Evolutionary conservation across 768 basidiomycete species (phyloP).

Genomic region (Lactarius vividus): DNA sequence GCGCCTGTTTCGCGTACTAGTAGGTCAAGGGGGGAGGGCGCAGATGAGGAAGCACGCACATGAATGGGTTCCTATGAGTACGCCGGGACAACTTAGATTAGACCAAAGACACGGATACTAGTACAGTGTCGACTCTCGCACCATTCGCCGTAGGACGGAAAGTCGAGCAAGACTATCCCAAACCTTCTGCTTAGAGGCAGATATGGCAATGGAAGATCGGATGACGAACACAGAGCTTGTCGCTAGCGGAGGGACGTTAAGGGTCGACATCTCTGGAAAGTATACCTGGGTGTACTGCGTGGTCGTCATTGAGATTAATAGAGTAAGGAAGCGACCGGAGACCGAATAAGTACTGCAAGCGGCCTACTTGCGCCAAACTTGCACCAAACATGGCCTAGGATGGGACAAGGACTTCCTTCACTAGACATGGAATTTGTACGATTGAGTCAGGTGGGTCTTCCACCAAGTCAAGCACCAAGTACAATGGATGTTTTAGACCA

Average conservation of each 20-base stretch:
- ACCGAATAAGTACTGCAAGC: background rate
- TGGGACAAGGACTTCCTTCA: no score
- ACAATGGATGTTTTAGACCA: no score
- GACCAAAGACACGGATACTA: background rate
- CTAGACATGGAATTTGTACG: no score
- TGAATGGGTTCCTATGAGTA: slow-evolving; percentile 12
- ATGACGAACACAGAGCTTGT: slow-evolving; percentile 9
- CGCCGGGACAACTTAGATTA: background rate
- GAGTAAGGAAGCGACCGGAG: background rate
- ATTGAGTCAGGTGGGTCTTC: no score
- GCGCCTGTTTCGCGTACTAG: background rate
- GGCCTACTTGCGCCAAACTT: no score
- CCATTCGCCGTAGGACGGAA: slow-evolving; percentile 18
- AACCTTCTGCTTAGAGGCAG: slow-evolving; percentile 13
- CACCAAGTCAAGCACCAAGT: no score
- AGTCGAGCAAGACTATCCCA: slow-evolving; percentile 20
- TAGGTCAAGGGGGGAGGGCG: background rate
- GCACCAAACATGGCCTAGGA: no score
- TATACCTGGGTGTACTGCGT: background rate
- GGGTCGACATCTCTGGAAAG: background rate
- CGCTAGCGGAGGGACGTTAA: background rate
- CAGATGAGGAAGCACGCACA: background rate
- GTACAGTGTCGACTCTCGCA: background rate
- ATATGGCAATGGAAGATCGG: slow-evolving; percentile 15
- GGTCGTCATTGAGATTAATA: background rate